These are phyloP conservation scores for Fragilariopsis cylindrus DNA, from an alignment of 108 stramenopile genomes.

Conservation along the genomic window DNA sequence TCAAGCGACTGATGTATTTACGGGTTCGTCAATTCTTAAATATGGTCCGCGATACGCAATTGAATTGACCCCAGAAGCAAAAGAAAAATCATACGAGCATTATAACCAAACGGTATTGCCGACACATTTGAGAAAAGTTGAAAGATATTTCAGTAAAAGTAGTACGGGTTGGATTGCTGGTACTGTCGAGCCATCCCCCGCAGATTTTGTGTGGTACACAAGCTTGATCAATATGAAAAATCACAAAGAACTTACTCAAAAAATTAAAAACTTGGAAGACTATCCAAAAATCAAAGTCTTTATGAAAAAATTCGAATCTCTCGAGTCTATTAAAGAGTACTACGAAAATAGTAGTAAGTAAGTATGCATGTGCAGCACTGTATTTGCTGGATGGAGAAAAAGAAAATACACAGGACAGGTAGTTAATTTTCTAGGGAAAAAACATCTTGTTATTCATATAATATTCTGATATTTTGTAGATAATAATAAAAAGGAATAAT, in stretches of 20 bases:
- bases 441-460: no score
- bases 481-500: no score
- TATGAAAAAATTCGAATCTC: conserved; percentile 32
- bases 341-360: conserved; percentile 10
- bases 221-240: conserved; percentile 18
- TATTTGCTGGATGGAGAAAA: no score
- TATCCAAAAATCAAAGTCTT: conserved; percentile 37
- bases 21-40: conserved; percentile 20
- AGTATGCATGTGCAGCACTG: no score
- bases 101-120: conserved; percentile 31
- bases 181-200: conserved; percentile 38
- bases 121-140: conserved; percentile 24
- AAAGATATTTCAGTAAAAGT: conserved; percentile 24
- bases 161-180: conserved; percentile 42
- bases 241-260: conserved; percentile 18
- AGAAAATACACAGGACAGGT: no score
- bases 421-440: no score
- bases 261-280: conserved; percentile 28
- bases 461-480: no score
- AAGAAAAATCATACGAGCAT: conserved; percentile 13
- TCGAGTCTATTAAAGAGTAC: conserved; percentile 36
- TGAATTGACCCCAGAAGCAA: conserved; percentile 18
- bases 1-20: conserved; percentile 36
- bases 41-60: conserved; percentile 30
- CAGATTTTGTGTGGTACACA: conserved; percentile 39